A percentile compares a stretch with the other conserved stretches of the same genome.
These are phyloP conservation scores for Grosmannia serpens DNA, from an alignment of 2,329 filamentous ascomycete genomes.

Conservation along the genomic window DNA sequence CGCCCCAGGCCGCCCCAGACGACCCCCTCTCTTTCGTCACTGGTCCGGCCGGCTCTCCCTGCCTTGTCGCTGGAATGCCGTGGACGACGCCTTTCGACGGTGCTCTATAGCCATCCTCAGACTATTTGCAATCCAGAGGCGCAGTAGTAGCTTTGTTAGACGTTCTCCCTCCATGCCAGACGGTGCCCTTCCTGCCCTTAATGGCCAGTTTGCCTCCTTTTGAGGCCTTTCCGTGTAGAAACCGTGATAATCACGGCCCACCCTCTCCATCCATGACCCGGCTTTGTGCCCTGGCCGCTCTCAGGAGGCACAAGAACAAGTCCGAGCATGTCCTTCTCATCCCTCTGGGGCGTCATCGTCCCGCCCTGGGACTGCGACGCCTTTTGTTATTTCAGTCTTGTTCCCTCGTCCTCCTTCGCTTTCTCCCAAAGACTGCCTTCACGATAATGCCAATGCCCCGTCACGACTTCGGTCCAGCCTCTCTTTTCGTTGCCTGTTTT, in stretches of 20 bases:
- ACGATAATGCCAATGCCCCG: not conserved
- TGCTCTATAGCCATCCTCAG: not conserved
- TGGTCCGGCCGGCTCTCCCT: not conserved
- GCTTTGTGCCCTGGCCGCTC: not conserved
- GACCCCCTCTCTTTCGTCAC: too few relatives aligned
- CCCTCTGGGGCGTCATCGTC: not conserved
- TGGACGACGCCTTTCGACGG: too few relatives aligned
- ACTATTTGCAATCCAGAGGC: not conserved
- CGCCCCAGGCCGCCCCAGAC: not conserved
- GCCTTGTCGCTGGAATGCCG: not conserved
- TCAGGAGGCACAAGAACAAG: not conserved
- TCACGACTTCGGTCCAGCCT: not conserved
- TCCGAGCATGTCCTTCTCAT: not conserved
- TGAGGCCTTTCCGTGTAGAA: not conserved
- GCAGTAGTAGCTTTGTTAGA: not conserved
- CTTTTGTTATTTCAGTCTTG: not conserved
- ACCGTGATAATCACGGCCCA: not conserved
- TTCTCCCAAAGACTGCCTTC: not conserved
- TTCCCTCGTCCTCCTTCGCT: not conserved
- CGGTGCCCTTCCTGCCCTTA: not conserved
- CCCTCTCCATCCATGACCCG: not conserved
- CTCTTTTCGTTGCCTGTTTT: not conserved
- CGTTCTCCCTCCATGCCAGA: slow-evolving; percentile 3
- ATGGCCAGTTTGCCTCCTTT: not conserved
- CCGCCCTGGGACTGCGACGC: not conserved